Evolutionary conservation across 495 filamentous ascomycete genomes (phyloP).

Genomic region (Achaetomiella virescens): DNA sequence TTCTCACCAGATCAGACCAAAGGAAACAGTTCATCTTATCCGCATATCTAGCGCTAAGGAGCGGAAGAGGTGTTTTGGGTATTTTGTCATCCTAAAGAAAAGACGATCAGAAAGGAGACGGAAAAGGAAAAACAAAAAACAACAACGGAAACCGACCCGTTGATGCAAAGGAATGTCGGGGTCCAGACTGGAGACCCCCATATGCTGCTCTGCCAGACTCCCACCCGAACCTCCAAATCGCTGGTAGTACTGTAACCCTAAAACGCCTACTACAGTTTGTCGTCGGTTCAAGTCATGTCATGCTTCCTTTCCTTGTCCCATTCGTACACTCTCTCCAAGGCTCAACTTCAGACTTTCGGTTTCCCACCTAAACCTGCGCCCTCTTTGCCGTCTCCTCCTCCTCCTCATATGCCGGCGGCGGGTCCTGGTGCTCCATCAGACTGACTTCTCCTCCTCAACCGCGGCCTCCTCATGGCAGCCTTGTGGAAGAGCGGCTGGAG

Average conservation of each 20-base stretch:
- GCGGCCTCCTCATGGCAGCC: conserved; percentile 25
- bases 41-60: conserved; percentile 2
- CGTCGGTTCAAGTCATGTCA: neutral
- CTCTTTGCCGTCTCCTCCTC: conserved; percentile 13
- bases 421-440: conserved; percentile 36
- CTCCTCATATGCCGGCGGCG: conserved; percentile 37
- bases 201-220: neutral
- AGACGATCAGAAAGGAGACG: neutral
- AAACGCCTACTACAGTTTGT: conserved; percentile 3
- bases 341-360: neutral
- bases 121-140: neutral
- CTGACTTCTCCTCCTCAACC: conserved; percentile 35
- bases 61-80: conserved; percentile 2
- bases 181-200: neutral
- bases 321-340: neutral
- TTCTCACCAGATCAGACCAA: neutral
- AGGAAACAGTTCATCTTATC: neutral
- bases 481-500: conserved; percentile 26
- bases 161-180: conserved; percentile 1
- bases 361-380: conserved; percentile 2
- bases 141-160: neutral
- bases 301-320: neutral
- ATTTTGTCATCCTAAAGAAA: neutral
- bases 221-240: neutral
- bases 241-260: neutral